phyloP scores from a whole-genome alignment of 768 basidiomycete genomes.

The Lactifluus echinatus region DNA sequence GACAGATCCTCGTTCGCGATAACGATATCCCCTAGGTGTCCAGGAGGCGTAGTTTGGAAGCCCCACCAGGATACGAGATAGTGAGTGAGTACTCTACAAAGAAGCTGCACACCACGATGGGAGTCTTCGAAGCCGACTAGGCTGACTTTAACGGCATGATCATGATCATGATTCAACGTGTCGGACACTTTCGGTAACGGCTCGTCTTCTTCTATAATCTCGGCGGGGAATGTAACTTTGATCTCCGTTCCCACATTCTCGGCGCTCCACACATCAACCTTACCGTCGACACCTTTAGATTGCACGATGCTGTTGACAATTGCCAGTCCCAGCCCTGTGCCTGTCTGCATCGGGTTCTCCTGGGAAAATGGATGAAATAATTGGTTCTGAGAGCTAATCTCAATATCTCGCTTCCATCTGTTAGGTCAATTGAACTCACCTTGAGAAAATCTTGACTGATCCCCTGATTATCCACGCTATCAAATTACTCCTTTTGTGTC shows the following conservation, averaged over 20 bases:
- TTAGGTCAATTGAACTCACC: slow-evolving; percentile 32
- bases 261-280: slow-evolving; percentile 89
- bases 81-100: slow-evolving; percentile 50
- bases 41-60: slow-evolving; percentile 39
- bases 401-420: not conserved
- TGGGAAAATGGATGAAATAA: slow-evolving; percentile 96
- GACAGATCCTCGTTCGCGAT: slow-evolving; percentile 73
- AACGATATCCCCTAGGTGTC: slow-evolving; percentile 57
- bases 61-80: slow-evolving; percentile 76
- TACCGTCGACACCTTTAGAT: slow-evolving; percentile 79
- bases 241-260: slow-evolving; percentile 90
- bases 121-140: slow-evolving; percentile 62
- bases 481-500: not conserved
- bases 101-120: slow-evolving; percentile 59
- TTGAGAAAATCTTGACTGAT: slow-evolving; percentile 91
- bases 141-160: slow-evolving; percentile 37
- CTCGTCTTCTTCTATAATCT: slow-evolving; percentile 40
- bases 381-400: slow-evolving; percentile 55
- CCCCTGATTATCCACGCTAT: slow-evolving; percentile 38
- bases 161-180: slow-evolving; percentile 23
- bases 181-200: slow-evolving; percentile 20
- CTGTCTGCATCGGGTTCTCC: slow-evolving; percentile 88
- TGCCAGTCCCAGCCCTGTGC: slow-evolving; percentile 88
- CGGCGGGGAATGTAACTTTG: slow-evolving; percentile 74
- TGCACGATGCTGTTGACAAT: slow-evolving; percentile 91